Base-by-base conservation (phyloP, 2,329 filamentous ascomycete species). In the Ceratocystiopsis sp. region DNA sequence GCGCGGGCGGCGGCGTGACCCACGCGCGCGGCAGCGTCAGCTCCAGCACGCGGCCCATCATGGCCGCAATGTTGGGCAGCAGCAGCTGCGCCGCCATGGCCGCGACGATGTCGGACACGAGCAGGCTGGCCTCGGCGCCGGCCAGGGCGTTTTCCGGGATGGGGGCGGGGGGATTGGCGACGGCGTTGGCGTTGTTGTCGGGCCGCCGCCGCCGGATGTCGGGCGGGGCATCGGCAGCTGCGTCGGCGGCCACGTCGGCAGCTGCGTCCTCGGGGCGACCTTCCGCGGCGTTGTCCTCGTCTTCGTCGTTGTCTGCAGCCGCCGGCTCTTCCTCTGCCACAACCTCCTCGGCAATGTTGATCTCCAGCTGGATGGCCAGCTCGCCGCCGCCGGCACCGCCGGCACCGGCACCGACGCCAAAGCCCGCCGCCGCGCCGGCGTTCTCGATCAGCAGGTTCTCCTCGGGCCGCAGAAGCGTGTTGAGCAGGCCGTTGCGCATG, bases 11-110 rank as follows among this genome's bases (percentile, higher is more conserved):
- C 25, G 61, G 60, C 0, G 63, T 62, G 11, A 80, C 76, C 77
- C 82, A 86, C 4, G 73, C 63, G 34, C 63, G 63, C 0, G 89
- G 89, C 1, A 94, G 64, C 0, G 72, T 59, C 12, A 74, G 57
- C 14, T 80, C 76, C 33, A 96, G 65, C 1, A 85, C 54, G 53
- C 86, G 80, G 38, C 91, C 91, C 60, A 85, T 75, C 14, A 75
- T 69, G 29, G 79, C 82, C 0, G 85, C 86, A 38, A 96, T 75
- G 12, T 75, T 76, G 0, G 91, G 91, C 54, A 93, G 84, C 13
- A 93, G 66, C 3, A 98, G 61, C 1, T 70, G 65, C 14, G 66
- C 65, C 29, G 70, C 65, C 9, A 74, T 58, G 35, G 65, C 63
- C 53, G 71, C 69, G 32, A 68, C 61, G 7, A 71, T 52, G 38